Percentiles rank a stretch among this genome's conserved stretches.
Evolutionary conservation across 2,329 filamentous ascomycete species (phyloP).

Genomic region (Sclerotinia borealis): DNA sequence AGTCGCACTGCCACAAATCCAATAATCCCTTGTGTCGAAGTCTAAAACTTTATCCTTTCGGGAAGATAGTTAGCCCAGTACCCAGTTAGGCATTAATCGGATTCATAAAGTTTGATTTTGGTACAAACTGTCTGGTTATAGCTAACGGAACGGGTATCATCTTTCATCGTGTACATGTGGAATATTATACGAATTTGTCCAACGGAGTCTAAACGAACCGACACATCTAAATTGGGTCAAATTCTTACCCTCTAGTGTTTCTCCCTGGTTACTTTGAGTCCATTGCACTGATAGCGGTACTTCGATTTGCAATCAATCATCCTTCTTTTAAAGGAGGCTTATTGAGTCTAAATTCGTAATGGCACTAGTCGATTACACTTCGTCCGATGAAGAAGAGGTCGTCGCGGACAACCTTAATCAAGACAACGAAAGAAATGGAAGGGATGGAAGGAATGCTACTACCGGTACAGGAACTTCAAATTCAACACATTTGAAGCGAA

Average conservation of each 20-base stretch:
- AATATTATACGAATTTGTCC: background rate
- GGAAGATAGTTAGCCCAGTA: too few species aligned
- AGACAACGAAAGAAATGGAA: background rate
- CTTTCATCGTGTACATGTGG: too few species aligned
- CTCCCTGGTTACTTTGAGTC: too few species aligned
- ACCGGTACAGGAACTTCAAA: background rate
- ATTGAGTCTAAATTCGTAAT: constrained; percentile 35
- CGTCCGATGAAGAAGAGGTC: constrained; percentile 39
- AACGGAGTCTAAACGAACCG: background rate
- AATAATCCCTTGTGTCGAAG: background rate
- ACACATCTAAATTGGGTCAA: background rate
- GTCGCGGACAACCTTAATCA: background rate
- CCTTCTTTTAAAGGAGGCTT: background rate
- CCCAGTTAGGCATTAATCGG: too few species aligned
- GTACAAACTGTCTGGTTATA: too few species aligned
- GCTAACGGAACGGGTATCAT: too few species aligned
- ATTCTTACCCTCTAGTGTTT: background rate
- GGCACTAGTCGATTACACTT: constrained; percentile 62
- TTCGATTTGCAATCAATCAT: background rate
- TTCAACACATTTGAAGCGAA: constrained; percentile 31
- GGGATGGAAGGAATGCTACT: background rate
- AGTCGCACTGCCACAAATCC: background rate
- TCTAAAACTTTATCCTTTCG: background rate
- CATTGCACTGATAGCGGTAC: too few species aligned
- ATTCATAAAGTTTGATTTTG: background rate